phyloP scores from a whole-genome alignment of 768 basidiomycete species.

The Gautieria morchelliformis region DNA sequence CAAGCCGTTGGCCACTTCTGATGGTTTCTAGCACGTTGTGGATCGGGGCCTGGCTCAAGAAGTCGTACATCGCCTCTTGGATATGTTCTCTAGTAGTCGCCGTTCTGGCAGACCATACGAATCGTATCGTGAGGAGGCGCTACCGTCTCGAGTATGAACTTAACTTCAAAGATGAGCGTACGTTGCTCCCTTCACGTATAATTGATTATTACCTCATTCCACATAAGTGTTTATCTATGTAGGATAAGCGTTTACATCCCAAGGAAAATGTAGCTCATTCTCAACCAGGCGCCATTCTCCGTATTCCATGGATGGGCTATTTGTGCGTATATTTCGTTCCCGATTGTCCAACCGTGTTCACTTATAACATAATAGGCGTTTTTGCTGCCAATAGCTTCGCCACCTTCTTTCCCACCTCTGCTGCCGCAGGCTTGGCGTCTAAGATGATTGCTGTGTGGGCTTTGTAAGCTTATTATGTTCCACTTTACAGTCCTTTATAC shows the following conservation, averaged over 20 bases:
- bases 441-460: conserved; percentile 11
- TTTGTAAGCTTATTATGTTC: conserved; percentile 4
- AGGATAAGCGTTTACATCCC: background rate
- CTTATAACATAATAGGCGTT: background rate
- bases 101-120: conserved; percentile 5
- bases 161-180: conserved; percentile 7
- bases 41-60: conserved; percentile 9
- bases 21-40: conserved; percentile 10
- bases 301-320: conserved; percentile 11
- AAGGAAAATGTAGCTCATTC: background rate
- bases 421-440: background rate
- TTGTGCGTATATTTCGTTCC: background rate
- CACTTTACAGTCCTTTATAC: background rate
- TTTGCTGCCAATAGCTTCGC: conserved; percentile 7
- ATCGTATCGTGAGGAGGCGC: conserved; percentile 4
- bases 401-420: conserved; percentile 3
- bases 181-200: background rate
- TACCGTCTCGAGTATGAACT: conserved; percentile 8
- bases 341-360: background rate
- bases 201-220: background rate
- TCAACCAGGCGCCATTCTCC: conserved; percentile 5
- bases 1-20: conserved; percentile 7
- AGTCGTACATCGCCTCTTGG: conserved; percentile 6
- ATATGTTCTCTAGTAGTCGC: conserved; percentile 6
- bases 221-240: conserved; percentile 6